phyloP scores from a whole-genome alignment of 768 basidiomycete species.

The Lentinula aciculospora region DNA sequence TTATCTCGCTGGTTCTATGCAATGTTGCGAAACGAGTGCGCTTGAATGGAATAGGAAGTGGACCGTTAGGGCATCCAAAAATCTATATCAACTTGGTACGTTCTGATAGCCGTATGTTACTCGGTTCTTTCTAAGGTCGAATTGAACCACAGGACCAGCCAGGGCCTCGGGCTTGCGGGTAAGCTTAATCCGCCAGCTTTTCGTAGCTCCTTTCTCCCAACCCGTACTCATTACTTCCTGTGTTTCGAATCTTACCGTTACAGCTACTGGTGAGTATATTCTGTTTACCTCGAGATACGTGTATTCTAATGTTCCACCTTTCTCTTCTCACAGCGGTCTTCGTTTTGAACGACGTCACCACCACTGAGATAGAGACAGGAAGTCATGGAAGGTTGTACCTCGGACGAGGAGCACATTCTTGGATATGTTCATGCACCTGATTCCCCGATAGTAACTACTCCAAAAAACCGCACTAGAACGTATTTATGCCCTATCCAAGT shows the following conservation, averaged over 20 bases:
- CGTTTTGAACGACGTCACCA: conserved; percentile 87
- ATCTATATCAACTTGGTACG: conserved; percentile 92
- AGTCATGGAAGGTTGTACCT: too few species aligned
- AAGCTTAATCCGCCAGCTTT: conserved; percentile 35
- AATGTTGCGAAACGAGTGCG: neutral
- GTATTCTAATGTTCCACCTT: neutral
- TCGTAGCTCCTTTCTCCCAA: neutral
- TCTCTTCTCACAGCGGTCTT: conserved; percentile 56
- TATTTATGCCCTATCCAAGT: too few species aligned
- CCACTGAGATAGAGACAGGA: too few species aligned
- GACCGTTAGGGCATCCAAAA: conserved; percentile 94
- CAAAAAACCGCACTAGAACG: too few species aligned
- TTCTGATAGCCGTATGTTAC: conserved; percentile 6
- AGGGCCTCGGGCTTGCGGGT: conserved; percentile 88
- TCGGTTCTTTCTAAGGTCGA: neutral
- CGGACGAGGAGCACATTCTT: too few species aligned
- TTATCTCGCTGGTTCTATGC: neutral
- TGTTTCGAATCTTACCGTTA: neutral
- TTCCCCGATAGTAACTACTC: too few species aligned
- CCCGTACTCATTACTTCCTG: neutral
- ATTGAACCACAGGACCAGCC: conserved; percentile 66
- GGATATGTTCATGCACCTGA: too few species aligned
- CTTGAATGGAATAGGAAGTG: conserved; percentile 57
- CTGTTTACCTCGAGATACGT: conserved; percentile 5
- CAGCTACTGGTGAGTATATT: conserved; percentile 32